Conservation (phyloP, 345 rosid species). For the Zanthoxylum bungeanum region DNA sequence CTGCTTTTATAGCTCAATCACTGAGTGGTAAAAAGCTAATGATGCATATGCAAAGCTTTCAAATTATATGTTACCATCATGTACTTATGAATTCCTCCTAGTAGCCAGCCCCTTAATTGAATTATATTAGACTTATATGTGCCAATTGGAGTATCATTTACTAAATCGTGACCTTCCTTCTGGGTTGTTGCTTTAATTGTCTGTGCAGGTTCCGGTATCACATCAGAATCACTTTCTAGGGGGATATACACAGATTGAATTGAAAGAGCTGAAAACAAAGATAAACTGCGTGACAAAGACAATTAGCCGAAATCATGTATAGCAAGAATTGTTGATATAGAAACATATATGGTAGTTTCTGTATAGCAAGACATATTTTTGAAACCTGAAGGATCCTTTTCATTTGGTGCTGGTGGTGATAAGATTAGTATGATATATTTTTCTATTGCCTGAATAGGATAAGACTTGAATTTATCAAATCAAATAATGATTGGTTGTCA, state of each 20-base stretch:
- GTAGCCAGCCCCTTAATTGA: neutral
- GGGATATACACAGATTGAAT: neutral
- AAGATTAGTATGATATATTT: neutral
- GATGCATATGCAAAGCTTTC: neutral
- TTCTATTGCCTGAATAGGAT: neutral
- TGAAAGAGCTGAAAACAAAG: neutral
- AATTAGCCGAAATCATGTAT: neutral
- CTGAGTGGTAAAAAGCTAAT: neutral
- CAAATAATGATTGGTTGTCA: neutral
- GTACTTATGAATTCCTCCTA: neutral
- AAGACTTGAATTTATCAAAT: neutral
- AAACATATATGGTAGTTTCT: neutral
- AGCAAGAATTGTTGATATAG: neutral
- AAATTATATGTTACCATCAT: neutral
- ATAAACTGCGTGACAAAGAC: neutral
- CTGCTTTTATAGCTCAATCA: neutral
- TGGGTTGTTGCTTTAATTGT: neutral
- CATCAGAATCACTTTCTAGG: neutral
- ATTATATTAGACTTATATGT: neutral
- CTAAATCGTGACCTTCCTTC: neutral
- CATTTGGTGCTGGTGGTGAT: too few relatives aligned
- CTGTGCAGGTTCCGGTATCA: conserved; percentile 7
- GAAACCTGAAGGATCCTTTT: too few relatives aligned
- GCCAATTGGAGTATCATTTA: neutral
- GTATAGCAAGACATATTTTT: too few relatives aligned